These are phyloP conservation scores for Ceratocystis eucalypticola DNA, from an alignment of 2,329 filamentous ascomycete species.

Conservation along the genomic window DNA sequence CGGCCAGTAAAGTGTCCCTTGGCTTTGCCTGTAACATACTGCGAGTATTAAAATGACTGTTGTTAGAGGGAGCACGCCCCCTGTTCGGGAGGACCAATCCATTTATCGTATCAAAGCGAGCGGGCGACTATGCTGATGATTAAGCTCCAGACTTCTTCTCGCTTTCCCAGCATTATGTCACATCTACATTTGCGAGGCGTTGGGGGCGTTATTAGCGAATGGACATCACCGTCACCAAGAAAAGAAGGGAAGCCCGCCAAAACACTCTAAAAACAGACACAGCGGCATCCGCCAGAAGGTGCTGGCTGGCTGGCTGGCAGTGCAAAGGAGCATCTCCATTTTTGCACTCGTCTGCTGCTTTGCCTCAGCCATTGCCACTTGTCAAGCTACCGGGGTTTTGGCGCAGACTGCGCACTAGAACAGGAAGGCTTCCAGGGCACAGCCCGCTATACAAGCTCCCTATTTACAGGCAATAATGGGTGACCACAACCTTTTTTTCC, in stretches of 20 bases:
- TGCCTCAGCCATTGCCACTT: not conserved
- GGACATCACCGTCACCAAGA: not conserved
- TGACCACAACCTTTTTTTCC: too few relatives aligned
- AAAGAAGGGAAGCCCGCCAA: not conserved
- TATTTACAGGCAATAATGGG: too few relatives aligned
- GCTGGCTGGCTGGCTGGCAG: not conserved
- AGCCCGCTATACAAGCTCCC: not conserved
- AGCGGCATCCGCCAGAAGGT: not conserved
- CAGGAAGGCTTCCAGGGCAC: not conserved
- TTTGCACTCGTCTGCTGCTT: not conserved
- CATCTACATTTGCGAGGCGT: not conserved
- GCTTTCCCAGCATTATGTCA: not conserved
- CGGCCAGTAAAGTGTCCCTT: not conserved
- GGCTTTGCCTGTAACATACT: not conserved
- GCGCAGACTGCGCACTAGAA: not conserved
- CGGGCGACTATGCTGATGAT: not conserved
- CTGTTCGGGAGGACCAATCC: not conserved
- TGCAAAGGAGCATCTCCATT: not conserved
- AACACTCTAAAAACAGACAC: conserved; percentile 1
- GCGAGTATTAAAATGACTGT: not conserved
- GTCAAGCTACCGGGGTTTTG: not conserved
- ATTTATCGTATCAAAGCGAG: not conserved
- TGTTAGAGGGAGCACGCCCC: not conserved
- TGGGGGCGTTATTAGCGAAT: not conserved
- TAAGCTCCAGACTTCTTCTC: not conserved